Evolutionary conservation across 306 rosid genomes (phyloP).

Genomic region (Adenanthera pavonina): DNA sequence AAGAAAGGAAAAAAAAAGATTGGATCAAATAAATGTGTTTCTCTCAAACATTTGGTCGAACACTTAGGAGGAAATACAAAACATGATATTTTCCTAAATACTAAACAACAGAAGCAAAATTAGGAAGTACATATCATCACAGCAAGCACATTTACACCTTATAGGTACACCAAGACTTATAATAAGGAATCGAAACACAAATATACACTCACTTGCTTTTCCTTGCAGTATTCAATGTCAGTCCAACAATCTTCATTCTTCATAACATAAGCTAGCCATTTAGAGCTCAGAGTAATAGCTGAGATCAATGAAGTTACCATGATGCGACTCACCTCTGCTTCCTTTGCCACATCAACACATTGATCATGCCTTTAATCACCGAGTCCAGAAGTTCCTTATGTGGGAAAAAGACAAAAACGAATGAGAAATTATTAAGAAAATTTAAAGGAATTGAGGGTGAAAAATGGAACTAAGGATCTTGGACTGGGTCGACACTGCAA

Average conservation of each 20-base stretch:
- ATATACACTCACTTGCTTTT: constrained; percentile 59
- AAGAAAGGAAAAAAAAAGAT: no score
- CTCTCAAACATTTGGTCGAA: no score
- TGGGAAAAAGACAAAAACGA: not conserved
- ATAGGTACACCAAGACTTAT: not conserved
- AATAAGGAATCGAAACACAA: not conserved
- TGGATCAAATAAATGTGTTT: no score
- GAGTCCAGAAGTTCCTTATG: constrained; percentile 73
- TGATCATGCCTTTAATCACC: constrained; percentile 80
- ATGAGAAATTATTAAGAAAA: not conserved
- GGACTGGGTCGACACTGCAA: constrained; percentile 66
- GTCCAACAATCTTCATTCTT: constrained; percentile 81
- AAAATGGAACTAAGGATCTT: constrained; percentile 66
- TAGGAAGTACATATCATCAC: no score
- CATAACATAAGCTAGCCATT: constrained; percentile 66
- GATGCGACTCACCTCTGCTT: constrained; percentile 78
- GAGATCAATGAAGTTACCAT: constrained; percentile 84
- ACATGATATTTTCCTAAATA: no score
- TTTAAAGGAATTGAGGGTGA: not conserved
- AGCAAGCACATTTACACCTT: not conserved
- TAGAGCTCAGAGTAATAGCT: constrained; percentile 70
- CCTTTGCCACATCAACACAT: constrained; percentile 82
- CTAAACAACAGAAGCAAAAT: no score
- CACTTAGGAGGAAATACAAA: no score
- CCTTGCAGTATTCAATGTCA: constrained; percentile 79